These are phyloP conservation scores for Sherardia arvensis DNA, from an alignment of 257 asterid genomes.

Conservation along the genomic window DNA sequence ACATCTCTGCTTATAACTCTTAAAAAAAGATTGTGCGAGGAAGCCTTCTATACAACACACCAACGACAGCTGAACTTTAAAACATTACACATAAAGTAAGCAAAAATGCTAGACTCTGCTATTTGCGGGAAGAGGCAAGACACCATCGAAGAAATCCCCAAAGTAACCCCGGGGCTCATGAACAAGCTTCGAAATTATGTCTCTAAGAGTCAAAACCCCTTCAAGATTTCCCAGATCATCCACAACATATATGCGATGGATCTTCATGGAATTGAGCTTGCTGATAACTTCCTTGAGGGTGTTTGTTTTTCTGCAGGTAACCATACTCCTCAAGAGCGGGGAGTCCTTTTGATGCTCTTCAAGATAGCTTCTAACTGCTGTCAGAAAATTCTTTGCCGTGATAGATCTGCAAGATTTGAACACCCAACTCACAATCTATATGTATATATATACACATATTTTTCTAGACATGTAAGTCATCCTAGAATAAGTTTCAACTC, in stretches of 20 bases:
- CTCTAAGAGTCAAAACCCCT: conserved; percentile 86
- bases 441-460: too few species aligned
- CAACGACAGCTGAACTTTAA: background rate
- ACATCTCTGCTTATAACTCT: background rate
- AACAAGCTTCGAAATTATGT: conserved; percentile 87
- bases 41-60: background rate
- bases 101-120: conserved; percentile 60
- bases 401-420: conserved; percentile 47
- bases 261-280: conserved; percentile 65
- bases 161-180: conserved; percentile 98
- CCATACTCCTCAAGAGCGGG: conserved; percentile 48
- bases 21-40: background rate
- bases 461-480: background rate
- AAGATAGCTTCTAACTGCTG: conserved; percentile 50
- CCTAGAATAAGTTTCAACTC: background rate
- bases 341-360: conserved; percentile 39
- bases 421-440: background rate
- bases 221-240: conserved; percentile 65
- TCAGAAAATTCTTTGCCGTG: conserved; percentile 75
- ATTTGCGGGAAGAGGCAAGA: conserved; percentile 79
- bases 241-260: conserved; percentile 76
- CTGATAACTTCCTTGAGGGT: conserved; percentile 62
- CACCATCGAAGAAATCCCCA: conserved; percentile 98
- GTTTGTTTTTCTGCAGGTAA: conserved; percentile 53
- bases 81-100: background rate